These are phyloP conservation scores for Peniophora sp. DNA, from an alignment of 1,284 basidiomycete genomes.

Conservation along the genomic window DNA sequence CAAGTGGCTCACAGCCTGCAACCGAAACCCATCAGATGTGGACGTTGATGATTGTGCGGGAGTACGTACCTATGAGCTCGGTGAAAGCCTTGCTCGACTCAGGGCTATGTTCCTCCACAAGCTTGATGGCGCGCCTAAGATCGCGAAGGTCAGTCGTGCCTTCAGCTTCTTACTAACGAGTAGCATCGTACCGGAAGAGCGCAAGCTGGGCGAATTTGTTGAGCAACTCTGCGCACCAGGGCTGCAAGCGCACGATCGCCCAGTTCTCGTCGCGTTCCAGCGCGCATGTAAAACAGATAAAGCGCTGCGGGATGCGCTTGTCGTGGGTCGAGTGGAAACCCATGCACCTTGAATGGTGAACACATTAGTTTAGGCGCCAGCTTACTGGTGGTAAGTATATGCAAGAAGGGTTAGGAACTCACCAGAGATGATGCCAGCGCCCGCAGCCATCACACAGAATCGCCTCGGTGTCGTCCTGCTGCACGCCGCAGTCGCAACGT, in stretches of 20 bases:
- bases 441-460: slow-evolving; percentile 63
- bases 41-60: not conserved
- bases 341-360: not conserved
- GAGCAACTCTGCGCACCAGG: slow-evolving; percentile 51
- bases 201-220: slow-evolving; percentile 58
- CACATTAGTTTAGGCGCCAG: too few species aligned
- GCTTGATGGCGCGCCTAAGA: slow-evolving; percentile 73
- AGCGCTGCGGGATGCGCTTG: slow-evolving; percentile 44
- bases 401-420: too few species aligned
- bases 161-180: too few species aligned
- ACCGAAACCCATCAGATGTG: not conserved
- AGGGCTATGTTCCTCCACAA: slow-evolving; percentile 45
- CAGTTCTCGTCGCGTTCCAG: slow-evolving; percentile 55
- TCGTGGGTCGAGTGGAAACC: slow-evolving; percentile 60
- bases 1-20: slow-evolving; percentile 44
- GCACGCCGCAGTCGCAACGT: not conserved
- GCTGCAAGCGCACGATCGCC: slow-evolving; percentile 52
- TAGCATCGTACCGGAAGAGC: slow-evolving; percentile 66
- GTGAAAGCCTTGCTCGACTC: slow-evolving; percentile 42
- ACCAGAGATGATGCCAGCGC: slow-evolving; percentile 73
- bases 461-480: slow-evolving; percentile 43
- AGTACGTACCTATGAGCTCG: not conserved
- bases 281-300: slow-evolving; percentile 66
- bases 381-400: too few species aligned
- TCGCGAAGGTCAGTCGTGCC: too few species aligned